Conservation (phyloP, 2,329 filamentous ascomycete species). For the Elsinoe fawcettii region DNA sequence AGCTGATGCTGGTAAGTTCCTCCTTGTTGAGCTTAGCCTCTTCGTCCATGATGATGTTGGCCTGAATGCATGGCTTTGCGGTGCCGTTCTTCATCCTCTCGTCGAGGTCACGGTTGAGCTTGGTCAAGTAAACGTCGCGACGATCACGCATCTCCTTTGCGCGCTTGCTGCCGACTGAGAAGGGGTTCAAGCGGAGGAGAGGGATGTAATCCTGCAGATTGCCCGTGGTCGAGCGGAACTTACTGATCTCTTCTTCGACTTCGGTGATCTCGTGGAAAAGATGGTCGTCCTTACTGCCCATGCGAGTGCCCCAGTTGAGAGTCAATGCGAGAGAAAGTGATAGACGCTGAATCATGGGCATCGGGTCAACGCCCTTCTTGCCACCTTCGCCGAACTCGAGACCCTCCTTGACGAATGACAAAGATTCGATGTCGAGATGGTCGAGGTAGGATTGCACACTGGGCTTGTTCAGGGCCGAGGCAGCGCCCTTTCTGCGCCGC, state of each 20-base stretch:
- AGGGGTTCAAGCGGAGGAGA: conserved; percentile 52
- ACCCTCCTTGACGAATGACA: conserved; percentile 55
- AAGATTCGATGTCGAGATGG: conserved; percentile 55
- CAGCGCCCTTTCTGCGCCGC: conserved; percentile 56
- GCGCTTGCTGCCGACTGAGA: conserved; percentile 50
- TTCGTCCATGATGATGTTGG: conserved; percentile 57
- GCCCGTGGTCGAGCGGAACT: conserved; percentile 52
- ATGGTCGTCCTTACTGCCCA: conserved; percentile 51
- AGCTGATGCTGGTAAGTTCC: conserved; percentile 56
- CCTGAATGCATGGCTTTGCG: conserved; percentile 58
- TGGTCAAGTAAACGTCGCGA: conserved; percentile 53
- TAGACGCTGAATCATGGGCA: conserved; percentile 61
- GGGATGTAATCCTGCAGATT: conserved; percentile 58
- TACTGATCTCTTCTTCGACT: conserved; percentile 54
- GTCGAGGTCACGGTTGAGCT: conserved; percentile 52
- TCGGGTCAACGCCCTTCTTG: conserved; percentile 50
- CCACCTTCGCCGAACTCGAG: conserved; percentile 51
- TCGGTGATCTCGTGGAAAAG: conserved; percentile 57
- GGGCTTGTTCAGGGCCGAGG: conserved; percentile 57
- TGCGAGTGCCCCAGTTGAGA: conserved; percentile 58
- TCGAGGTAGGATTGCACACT: conserved; percentile 55
- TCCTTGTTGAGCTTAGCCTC: conserved; percentile 55
- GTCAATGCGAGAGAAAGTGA: conserved; percentile 56
- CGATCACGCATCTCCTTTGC: conserved; percentile 54
- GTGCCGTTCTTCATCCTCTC: conserved; percentile 53